Evolutionary conservation across 352 stramenopile species (phyloP).

Genomic region (Achlya hypogyna): DNA sequence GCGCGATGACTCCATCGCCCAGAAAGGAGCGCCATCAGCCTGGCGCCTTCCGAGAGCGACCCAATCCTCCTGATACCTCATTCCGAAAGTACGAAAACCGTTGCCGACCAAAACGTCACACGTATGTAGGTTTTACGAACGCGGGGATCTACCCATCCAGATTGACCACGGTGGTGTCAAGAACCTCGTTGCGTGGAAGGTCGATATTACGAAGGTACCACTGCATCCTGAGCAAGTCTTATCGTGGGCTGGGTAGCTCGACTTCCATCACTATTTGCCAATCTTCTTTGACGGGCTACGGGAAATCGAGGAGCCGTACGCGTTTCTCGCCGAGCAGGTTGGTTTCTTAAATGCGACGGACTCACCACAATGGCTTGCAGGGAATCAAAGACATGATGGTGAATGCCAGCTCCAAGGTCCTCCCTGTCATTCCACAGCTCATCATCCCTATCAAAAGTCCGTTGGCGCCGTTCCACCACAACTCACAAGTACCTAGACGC

Average conservation of each 20-base stretch:
- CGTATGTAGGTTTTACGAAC: conserved; percentile 77
- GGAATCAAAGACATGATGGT: conserved; percentile 97
- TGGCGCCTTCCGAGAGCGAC: conserved; percentile 85
- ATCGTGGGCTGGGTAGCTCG: conserved; percentile 51
- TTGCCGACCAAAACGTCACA: neutral
- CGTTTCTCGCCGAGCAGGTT: conserved; percentile 89
- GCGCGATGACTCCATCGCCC: conserved; percentile 33
- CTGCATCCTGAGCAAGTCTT: neutral
- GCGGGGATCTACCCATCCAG: conserved; percentile 93
- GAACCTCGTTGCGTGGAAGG: conserved; percentile 96
- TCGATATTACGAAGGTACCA: conserved; percentile 86
- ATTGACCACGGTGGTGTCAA: conserved; percentile 94
- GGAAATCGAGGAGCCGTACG: conserved; percentile 94
- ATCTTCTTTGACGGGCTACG: conserved; percentile 98
- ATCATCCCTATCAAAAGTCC: conserved; percentile 97
- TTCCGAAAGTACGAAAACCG: conserved; percentile 40
- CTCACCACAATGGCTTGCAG: conserved; percentile 18
- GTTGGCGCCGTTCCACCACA: conserved; percentile 6
- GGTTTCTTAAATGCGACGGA: neutral
- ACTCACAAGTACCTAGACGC: conserved; percentile 34
- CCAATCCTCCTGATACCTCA: conserved; percentile 89
- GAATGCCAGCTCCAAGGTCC: conserved; percentile 90
- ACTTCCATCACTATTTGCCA: conserved; percentile 98
- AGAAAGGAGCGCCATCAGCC: conserved; percentile 39
- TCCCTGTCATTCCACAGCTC: conserved; percentile 95